These are phyloP conservation scores for Xylaria bambusicola DNA, from an alignment of 495 filamentous ascomycete genomes.

Conservation along the genomic window DNA sequence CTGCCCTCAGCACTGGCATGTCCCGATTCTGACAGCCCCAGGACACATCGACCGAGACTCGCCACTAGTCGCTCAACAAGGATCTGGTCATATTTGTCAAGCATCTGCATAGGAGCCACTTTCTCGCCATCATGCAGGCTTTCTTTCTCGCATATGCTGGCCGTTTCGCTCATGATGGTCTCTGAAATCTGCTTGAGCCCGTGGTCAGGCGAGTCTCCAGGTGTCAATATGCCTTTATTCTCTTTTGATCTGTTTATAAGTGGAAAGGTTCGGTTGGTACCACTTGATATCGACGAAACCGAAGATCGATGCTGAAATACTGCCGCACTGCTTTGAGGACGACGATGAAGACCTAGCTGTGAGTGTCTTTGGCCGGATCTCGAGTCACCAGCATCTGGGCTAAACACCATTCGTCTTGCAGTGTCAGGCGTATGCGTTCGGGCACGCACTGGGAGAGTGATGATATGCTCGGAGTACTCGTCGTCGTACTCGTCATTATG, in stretches of 20 bases:
- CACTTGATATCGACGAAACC: slow-evolving; percentile 50
- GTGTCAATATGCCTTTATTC: slow-evolving; percentile 44
- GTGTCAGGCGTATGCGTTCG: slow-evolving; percentile 33
- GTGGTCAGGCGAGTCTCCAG: slow-evolving; percentile 37
- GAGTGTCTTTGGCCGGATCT: slow-evolving; percentile 27
- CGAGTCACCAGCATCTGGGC: slow-evolving; percentile 37
- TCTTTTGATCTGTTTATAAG: slow-evolving; percentile 51
- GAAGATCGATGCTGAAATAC: slow-evolving; percentile 49
- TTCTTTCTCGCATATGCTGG: slow-evolving; percentile 30
- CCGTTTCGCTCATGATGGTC: slow-evolving; percentile 43
- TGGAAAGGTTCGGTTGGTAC: slow-evolving; percentile 55
- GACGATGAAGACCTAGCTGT: slow-evolving; percentile 31
- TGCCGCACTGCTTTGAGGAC: slow-evolving; percentile 40
- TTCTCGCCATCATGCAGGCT: slow-evolving; percentile 21
- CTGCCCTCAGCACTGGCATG: slow-evolving; percentile 62
- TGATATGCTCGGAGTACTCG: slow-evolving; percentile 23
- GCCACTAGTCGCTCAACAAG: slow-evolving; percentile 75
- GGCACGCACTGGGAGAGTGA: slow-evolving; percentile 29
- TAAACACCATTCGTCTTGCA: slow-evolving; percentile 33
- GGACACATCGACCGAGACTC: slow-evolving; percentile 71
- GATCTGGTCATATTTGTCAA: slow-evolving; percentile 69
- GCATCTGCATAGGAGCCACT: slow-evolving; percentile 44
- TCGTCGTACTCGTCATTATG: slow-evolving; percentile 15
- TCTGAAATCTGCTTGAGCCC: slow-evolving; percentile 44
- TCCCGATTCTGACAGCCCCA: slow-evolving; percentile 64